Conservation (phyloP, 208 protist species). For the Leishmania aethiopica region DNA sequence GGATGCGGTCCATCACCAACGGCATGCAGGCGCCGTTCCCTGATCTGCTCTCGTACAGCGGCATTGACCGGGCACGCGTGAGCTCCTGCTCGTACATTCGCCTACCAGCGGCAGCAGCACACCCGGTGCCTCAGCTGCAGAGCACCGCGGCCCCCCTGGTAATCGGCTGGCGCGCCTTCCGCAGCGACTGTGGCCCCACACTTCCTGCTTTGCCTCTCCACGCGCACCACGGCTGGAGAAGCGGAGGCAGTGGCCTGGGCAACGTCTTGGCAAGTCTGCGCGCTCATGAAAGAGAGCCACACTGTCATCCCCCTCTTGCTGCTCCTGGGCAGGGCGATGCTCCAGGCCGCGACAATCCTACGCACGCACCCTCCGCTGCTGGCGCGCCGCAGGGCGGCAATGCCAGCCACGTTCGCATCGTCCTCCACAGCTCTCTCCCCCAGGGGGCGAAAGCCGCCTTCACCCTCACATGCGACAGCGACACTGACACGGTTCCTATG, state of each 20-base stretch:
- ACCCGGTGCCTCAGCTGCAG: not conserved
- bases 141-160: not conserved
- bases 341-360: not conserved
- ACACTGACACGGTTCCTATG: not conserved
- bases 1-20: constrained; percentile 15
- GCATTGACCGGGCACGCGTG: constrained; percentile 3
- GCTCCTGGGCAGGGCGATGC: not conserved
- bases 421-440: constrained; percentile 6
- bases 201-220: not conserved
- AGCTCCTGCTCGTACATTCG: not conserved
- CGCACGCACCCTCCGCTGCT: not conserved
- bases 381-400: not conserved
- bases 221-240: not conserved
- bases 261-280: too few relatives aligned
- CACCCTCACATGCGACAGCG: constrained; percentile 11
- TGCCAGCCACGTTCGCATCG: constrained; percentile 1
- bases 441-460: not conserved
- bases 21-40: constrained; percentile 17
- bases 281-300: not conserved
- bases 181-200: not conserved
- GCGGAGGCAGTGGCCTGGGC: not conserved
- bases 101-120: not conserved
- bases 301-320: not conserved
- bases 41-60: not conserved
- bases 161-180: not conserved